These are phyloP conservation scores for Verticillium tricorpus DNA, from an alignment of 2,329 filamentous ascomycete species.

Conservation along the genomic window DNA sequence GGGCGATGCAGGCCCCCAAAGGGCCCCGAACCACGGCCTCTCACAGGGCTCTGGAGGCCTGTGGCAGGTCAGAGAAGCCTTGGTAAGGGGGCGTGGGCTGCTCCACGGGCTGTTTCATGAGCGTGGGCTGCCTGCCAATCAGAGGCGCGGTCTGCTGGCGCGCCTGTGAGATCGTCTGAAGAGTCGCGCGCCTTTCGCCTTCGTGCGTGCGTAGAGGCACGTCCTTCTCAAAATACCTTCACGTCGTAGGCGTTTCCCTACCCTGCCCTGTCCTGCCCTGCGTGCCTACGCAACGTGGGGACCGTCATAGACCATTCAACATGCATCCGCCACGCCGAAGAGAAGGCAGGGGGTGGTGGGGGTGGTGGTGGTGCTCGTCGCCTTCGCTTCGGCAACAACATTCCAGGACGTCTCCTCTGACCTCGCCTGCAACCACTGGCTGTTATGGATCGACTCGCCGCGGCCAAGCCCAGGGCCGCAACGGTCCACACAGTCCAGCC, in stretches of 20 bases:
- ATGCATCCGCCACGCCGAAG: background rate
- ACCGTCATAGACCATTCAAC: background rate
- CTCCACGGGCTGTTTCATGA: background rate
- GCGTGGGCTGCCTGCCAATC: background rate
- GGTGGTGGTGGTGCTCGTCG: background rate
- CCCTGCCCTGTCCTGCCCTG: background rate
- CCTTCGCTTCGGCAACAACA: background rate
- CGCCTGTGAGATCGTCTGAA: background rate
- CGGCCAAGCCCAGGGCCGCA: background rate
- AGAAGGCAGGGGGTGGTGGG: background rate
- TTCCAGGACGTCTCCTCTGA: background rate
- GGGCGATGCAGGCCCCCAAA: background rate
- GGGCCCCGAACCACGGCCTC: background rate
- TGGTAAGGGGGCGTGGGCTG: background rate
- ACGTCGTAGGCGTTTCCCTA: background rate
- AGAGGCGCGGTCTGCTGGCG: background rate
- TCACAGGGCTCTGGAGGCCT: background rate
- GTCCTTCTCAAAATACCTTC: background rate
- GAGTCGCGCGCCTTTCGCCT: background rate
- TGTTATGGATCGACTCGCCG: background rate
- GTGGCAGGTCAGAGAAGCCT: background rate
- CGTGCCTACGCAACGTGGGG: background rate
- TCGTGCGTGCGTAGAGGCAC: background rate
- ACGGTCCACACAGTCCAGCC: background rate
- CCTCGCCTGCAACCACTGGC: background rate